A percentile compares a stretch with the other conserved stretches of the same genome.
Conservation (phyloP, 2,329 filamentous ascomycete genomes). For the Tricladium varicosporioides region DNA sequence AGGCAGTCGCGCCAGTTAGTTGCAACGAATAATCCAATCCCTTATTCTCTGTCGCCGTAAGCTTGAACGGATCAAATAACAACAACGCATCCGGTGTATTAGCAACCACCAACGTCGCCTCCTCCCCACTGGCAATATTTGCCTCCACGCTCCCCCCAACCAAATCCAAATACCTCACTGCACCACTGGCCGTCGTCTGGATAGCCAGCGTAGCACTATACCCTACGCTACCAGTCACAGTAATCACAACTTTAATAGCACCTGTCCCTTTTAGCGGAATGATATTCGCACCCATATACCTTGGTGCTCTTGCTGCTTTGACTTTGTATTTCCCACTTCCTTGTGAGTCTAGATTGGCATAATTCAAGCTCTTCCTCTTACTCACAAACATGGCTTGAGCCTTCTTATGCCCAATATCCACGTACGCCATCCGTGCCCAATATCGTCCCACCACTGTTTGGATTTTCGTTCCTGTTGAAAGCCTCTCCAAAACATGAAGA, state of each 20-base stretch:
- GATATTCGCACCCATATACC: constrained; percentile 8
- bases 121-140: background rate
- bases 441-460: constrained; percentile 2
- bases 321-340: constrained; percentile 4
- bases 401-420: constrained; percentile 1
- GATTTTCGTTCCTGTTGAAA: background rate
- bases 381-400: background rate
- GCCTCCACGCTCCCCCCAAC: background rate
- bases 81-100: background rate
- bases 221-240: background rate
- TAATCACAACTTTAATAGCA: background rate
- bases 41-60: background rate
- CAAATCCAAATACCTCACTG: background rate
- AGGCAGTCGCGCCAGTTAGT: constrained; percentile 1
- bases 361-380: background rate
- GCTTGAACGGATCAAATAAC: background rate
- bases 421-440: constrained; percentile 7
- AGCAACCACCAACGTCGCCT: background rate
- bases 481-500: background rate
- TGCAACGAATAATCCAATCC: background rate
- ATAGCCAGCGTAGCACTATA: constrained; percentile 3
- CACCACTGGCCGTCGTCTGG: background rate
- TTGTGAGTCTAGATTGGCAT: background rate
- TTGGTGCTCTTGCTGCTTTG: background rate
- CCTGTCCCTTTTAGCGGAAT: background rate